Evolutionary conservation across 1,139 yeast species (phyloP).

Genomic region (Arxiozyma heterogenica): DNA sequence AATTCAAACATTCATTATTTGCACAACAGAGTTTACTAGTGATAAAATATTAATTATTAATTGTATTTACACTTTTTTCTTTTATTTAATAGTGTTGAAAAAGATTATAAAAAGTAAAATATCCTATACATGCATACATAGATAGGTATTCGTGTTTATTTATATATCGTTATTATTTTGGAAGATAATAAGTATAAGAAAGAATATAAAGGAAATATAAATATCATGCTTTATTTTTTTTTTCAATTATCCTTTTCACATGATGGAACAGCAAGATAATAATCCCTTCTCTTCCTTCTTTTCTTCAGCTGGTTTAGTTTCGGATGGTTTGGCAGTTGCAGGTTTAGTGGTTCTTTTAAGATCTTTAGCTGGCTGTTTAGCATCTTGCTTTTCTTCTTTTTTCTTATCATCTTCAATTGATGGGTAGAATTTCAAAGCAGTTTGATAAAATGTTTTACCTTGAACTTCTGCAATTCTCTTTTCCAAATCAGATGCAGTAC

Average conservation of each 20-base stretch:
- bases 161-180: too few relatives aligned
- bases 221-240: constrained; percentile 1
- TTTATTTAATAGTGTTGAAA: too few relatives aligned
- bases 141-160: neutral
- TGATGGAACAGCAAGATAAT: constrained; percentile 21
- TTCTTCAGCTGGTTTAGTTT: constrained; percentile 7
- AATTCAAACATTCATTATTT: neutral
- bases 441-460: constrained; percentile 55
- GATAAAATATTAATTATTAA: too few relatives aligned
- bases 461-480: constrained; percentile 50
- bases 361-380: neutral
- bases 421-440: constrained; percentile 19
- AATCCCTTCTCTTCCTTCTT: constrained; percentile 12
- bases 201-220: neutral
- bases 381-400: neutral
- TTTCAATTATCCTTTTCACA: constrained; percentile 7
- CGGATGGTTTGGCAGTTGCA: constrained; percentile 3
- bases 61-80: neutral
- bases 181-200: neutral
- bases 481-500: constrained; percentile 53
- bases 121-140: neutral
- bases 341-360: constrained; percentile 3
- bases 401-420: constrained; percentile 2
- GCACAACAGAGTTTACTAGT: neutral
- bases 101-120: neutral